These are phyloP conservation scores for Leucosporidium creatinivorum DNA, from an alignment of 768 basidiomycete genomes.

Conservation along the genomic window DNA sequence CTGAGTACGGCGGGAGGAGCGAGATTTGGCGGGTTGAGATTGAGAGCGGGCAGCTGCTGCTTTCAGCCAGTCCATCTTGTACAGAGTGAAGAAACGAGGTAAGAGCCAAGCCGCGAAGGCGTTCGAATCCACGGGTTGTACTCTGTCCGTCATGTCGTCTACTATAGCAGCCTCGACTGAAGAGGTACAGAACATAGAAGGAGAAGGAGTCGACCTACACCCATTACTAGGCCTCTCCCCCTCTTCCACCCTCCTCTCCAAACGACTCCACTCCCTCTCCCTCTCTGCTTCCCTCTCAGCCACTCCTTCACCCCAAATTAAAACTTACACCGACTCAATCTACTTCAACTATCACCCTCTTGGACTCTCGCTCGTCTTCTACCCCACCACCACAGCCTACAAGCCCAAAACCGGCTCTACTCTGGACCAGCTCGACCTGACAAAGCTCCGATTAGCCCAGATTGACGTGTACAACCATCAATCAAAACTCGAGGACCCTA, in stretches of 20 bases:
- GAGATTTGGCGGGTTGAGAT: too few relatives aligned
- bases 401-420: conserved; percentile 44
- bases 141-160: too few relatives aligned
- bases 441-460: conserved; percentile 56
- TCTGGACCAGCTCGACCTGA: conserved; percentile 18
- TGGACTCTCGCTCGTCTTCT: conserved; percentile 73
- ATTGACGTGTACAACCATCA: conserved; percentile 72
- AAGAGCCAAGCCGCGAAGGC: too few relatives aligned
- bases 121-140: too few relatives aligned
- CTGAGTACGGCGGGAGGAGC: too few relatives aligned
- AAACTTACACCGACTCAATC: conserved; percentile 55
- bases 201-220: not conserved
- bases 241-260: not conserved
- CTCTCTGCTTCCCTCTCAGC: not conserved
- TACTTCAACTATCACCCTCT: conserved; percentile 77
- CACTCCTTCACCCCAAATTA: conserved; percentile 44
- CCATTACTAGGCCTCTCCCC: conserved; percentile 6
- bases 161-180: too few relatives aligned
- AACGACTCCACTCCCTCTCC: not conserved
- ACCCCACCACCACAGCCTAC: conserved; percentile 54
- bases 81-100: too few relatives aligned
- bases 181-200: too few relatives aligned
- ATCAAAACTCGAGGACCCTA: not conserved
- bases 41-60: too few relatives aligned
- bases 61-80: too few relatives aligned